phyloP scores from a whole-genome alignment of 805 yeast species.

The Dipodascus geniculatus region DNA sequence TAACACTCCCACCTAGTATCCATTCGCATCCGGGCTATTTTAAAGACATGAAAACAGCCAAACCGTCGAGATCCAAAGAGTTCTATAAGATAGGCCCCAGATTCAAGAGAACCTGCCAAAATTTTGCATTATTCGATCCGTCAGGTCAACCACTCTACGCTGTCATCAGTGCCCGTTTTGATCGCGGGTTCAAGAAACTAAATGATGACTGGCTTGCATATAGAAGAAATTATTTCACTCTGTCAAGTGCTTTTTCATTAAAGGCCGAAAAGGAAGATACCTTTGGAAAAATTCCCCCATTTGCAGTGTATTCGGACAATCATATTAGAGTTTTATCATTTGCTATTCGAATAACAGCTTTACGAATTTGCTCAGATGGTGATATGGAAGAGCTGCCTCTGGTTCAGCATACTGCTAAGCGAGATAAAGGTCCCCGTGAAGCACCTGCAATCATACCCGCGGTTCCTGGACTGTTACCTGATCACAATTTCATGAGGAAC shows the following conservation, averaged over 20 bases:
- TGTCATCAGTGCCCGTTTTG: background rate
- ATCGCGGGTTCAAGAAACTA: background rate
- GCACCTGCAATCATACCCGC: background rate
- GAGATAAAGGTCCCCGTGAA: conserved; percentile 1
- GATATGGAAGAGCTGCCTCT: background rate
- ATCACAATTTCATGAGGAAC: background rate
- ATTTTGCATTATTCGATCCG: background rate
- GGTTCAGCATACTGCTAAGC: background rate
- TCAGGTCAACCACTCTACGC: background rate
- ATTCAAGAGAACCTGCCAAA: background rate
- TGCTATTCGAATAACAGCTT: background rate
- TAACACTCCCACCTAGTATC: background rate
- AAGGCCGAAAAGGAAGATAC: background rate
- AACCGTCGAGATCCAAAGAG: background rate
- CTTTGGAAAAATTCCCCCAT: background rate
- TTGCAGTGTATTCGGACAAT: background rate
- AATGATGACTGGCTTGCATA: background rate
- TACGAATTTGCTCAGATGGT: background rate
- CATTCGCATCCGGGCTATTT: background rate
- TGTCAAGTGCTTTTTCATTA: background rate
- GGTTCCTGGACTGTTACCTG: background rate
- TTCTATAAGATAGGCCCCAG: background rate
- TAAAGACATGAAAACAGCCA: background rate
- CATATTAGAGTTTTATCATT: background rate
- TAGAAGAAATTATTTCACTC: background rate